phyloP scores from a whole-genome alignment of 2,329 filamentous ascomycete genomes.

The Claviceps cyperi region DNA sequence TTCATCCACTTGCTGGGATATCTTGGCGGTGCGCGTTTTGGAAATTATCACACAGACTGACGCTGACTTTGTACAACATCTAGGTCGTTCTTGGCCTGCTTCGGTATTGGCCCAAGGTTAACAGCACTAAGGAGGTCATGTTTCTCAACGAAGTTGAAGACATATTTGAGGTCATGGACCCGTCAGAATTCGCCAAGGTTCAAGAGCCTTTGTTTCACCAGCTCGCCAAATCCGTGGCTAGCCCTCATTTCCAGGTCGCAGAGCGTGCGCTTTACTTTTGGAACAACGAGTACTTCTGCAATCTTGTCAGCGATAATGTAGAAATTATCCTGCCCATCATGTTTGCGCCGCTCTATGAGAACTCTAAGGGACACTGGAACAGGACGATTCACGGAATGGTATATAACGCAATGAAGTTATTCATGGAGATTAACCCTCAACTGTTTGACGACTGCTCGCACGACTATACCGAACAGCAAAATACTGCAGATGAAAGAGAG shows the following conservation, averaged over 20 bases:
- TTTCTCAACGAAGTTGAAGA: conserved; percentile 98
- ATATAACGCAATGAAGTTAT: conserved; percentile 98
- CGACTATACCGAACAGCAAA: conserved; percentile 93
- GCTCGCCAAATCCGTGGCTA: conserved; percentile 92
- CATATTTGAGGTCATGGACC: conserved; percentile 99
- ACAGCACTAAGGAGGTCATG: conserved; percentile 99
- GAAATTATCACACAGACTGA: not conserved
- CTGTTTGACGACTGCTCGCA: conserved; percentile 98
- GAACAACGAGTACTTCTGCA: conserved; percentile 99
- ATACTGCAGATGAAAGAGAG: conserved; percentile 75
- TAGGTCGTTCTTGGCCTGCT: conserved; percentile 90
- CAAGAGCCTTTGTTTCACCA: conserved; percentile 97
- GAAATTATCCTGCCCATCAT: conserved; percentile 97
- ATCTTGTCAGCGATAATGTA: conserved; percentile 96
- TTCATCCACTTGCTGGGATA: not conserved
- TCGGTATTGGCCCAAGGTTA: conserved; percentile 97
- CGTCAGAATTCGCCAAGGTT: conserved; percentile 94
- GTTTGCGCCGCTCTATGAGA: conserved; percentile 97
- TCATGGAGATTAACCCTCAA: conserved; percentile 99
- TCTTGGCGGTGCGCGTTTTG: not conserved
- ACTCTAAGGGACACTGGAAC: conserved; percentile 99
- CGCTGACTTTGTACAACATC: not conserved
- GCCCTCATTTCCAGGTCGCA: conserved; percentile 96
- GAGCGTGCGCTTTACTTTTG: conserved; percentile 97
- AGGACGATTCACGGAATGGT: conserved; percentile 99